Evolutionary conservation across 2,329 filamentous ascomycete genomes (phyloP).

Genomic region (Colletotrichum sp.): DNA sequence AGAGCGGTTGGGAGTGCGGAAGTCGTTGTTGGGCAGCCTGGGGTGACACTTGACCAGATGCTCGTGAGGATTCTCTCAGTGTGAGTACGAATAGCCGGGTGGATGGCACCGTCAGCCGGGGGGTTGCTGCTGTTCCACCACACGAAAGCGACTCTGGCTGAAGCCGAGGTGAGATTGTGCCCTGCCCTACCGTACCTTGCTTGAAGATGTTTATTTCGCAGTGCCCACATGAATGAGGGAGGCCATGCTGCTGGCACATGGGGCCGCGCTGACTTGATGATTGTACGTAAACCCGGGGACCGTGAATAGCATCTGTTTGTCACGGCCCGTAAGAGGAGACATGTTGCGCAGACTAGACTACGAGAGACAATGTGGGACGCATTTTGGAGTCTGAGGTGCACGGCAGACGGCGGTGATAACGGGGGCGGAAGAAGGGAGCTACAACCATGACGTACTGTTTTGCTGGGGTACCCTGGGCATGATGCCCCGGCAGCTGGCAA

Average conservation of each 20-base stretch:
- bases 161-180: conserved; percentile 4
- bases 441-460: conserved; percentile 14
- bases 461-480: conserved; percentile 6
- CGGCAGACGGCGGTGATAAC: neutral
- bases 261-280: neutral
- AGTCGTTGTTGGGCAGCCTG: conserved; percentile 1
- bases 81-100: neutral
- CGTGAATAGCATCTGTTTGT: neutral
- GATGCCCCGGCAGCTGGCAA: neutral
- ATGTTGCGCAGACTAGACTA: neutral
- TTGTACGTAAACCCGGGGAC: neutral
- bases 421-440: conserved; percentile 6
- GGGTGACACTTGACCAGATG: conserved; percentile 18
- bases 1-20: neutral
- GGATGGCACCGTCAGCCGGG: conserved; percentile 13
- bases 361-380: neutral
- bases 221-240: neutral
- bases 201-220: neutral
- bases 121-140: neutral
- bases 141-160: neutral
- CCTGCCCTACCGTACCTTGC: conserved; percentile 16
- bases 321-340: neutral
- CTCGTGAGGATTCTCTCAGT: conserved; percentile 1
- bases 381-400: neutral
- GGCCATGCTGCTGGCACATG: neutral